These are phyloP conservation scores for Stagonosporopsis cucurbitacearum DNA, from an alignment of 2,329 filamentous ascomycete genomes.

Conservation along the genomic window DNA sequence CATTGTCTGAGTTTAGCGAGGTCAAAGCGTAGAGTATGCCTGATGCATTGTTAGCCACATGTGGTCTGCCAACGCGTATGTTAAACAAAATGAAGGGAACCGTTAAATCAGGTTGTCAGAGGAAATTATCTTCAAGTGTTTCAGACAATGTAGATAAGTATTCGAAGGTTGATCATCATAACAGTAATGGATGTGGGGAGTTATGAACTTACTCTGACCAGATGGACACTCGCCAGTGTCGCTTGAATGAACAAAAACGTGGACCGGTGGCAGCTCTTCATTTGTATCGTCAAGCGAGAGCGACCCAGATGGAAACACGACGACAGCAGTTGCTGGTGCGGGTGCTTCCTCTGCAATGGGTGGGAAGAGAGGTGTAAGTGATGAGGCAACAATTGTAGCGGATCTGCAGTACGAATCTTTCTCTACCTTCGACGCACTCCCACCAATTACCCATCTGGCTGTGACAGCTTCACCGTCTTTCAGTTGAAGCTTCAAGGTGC, in stretches of 20 bases:
- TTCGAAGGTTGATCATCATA: slow-evolving; percentile 86
- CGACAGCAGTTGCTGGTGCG: slow-evolving; percentile 73
- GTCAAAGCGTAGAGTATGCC: slow-evolving; percentile 66
- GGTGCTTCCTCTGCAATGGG: slow-evolving; percentile 76
- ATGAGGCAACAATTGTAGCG: slow-evolving; percentile 72
- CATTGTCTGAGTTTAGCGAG: slow-evolving; percentile 45
- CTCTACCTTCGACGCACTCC: slow-evolving; percentile 29
- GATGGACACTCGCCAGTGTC: slow-evolving; percentile 90
- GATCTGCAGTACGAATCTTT: slow-evolving; percentile 60
- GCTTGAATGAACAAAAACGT: slow-evolving; percentile 77
- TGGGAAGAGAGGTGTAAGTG: slow-evolving; percentile 72
- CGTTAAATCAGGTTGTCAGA: slow-evolving; percentile 85
- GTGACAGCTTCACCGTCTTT: slow-evolving; percentile 65
- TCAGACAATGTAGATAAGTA: slow-evolving; percentile 99
- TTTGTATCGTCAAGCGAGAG: slow-evolving; percentile 51
- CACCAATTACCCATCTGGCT: slow-evolving; percentile 61
- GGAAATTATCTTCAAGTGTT: slow-evolving; percentile 81
- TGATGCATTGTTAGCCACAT: slow-evolving; percentile 51
- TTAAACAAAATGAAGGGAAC: slow-evolving; percentile 27
- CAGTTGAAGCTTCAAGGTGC: slow-evolving; percentile 56
- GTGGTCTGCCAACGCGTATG: slow-evolving; percentile 7
- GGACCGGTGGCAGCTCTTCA: slow-evolving; percentile 56
- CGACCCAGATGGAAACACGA: slow-evolving; percentile 67
- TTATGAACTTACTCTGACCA: slow-evolving; percentile 80
- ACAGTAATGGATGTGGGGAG: slow-evolving; percentile 46